Evolutionary conservation across 2,329 filamentous ascomycete genomes (phyloP).

Genomic region (Phaeosphaeriaceae sp.): DNA sequence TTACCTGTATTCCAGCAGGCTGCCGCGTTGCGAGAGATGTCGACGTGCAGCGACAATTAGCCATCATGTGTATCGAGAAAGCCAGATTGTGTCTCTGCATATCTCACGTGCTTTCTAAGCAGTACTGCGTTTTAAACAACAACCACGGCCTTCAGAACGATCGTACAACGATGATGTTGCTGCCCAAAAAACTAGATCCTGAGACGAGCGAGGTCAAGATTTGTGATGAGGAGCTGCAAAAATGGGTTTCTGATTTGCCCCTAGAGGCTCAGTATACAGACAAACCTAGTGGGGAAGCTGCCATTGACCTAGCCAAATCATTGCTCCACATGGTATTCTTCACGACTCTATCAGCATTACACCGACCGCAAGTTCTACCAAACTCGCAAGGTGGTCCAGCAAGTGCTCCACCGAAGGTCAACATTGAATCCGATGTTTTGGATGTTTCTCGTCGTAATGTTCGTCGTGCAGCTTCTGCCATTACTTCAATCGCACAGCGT

Average conservation of each 20-base stretch:
- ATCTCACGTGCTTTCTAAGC: conserved; percentile 85
- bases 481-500: conserved; percentile 81
- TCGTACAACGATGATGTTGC: conserved; percentile 82
- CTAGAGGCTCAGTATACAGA: conserved; percentile 73
- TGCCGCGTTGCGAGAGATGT: conserved; percentile 75
- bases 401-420: conserved; percentile 49
- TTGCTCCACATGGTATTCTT: conserved; percentile 93
- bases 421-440: conserved; percentile 68
- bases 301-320: conserved; percentile 76
- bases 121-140: conserved; percentile 89
- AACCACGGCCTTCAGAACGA: conserved; percentile 75
- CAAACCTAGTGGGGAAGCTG: conserved; percentile 60
- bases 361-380: conserved; percentile 88
- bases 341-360: conserved; percentile 87
- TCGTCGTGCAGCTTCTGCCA: conserved; percentile 81
- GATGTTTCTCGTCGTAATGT: conserved; percentile 84
- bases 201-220: conserved; percentile 78
- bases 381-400: conserved; percentile 64
- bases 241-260: conserved; percentile 77
- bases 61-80: conserved; percentile 89
- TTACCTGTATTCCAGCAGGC: conserved; percentile 70
- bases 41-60: conserved; percentile 77
- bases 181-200: conserved; percentile 86
- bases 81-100: conserved; percentile 88
- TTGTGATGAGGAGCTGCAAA: conserved; percentile 79